phyloP scores from a whole-genome alignment of 2,329 filamentous ascomycete genomes.

The Ambrosiella xylebori region DNA sequence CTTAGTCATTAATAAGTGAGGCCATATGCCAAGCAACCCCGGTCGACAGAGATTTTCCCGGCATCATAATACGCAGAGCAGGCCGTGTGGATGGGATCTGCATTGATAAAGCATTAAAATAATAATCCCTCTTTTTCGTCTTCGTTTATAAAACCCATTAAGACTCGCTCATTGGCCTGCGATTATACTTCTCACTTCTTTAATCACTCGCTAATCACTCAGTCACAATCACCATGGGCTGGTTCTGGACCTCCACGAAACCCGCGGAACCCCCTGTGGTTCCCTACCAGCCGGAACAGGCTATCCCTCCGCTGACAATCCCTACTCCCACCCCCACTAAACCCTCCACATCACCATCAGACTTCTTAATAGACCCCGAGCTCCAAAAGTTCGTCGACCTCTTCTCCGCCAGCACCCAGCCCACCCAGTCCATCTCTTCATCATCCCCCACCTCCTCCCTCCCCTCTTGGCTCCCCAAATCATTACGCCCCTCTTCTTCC shows the following conservation, averaged over 20 bases:
- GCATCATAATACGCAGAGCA: too few species aligned
- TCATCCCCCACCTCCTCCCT: slow-evolving; percentile 15
- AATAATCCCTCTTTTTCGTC: neutral
- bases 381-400: slow-evolving; percentile 36
- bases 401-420: slow-evolving; percentile 22
- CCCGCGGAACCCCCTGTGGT: neutral
- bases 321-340: slow-evolving; percentile 13
- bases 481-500: slow-evolving; percentile 16
- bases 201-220: neutral
- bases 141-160: neutral
- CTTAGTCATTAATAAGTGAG: too few species aligned
- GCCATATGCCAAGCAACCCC: too few species aligned
- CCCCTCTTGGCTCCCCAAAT: neutral
- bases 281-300: neutral
- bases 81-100: neutral
- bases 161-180: neutral
- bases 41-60: too few species aligned
- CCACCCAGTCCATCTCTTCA: slow-evolving; percentile 16
- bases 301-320: slow-evolving; percentile 8
- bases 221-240: slow-evolving; percentile 33
- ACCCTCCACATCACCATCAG: slow-evolving; percentile 13
- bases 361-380: slow-evolving; percentile 28
- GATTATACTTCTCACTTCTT: neutral
- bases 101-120: neutral
- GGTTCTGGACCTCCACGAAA: slow-evolving; percentile 34